Evolutionary conservation across 2,329 filamentous ascomycete species (phyloP), one percentile per base, ranked within the genome.

Genomic region (Aspergillus carbonarius): DNA sequence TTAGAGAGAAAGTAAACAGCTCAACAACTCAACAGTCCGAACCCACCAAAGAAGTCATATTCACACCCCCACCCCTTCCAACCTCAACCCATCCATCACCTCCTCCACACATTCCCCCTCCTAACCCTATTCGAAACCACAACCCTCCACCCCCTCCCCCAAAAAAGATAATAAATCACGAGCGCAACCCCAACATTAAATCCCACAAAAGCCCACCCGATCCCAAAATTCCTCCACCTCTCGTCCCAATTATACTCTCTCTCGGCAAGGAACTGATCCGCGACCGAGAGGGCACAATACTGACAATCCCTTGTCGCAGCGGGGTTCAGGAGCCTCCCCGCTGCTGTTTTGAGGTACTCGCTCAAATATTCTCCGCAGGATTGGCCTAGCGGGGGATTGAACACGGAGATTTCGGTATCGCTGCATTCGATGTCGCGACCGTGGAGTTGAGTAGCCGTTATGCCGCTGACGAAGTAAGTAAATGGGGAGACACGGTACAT

Each of bases 381-480:
- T 67, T 78, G 62, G 17, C 81, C 80, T 0, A 62, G 61, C 0
- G 84, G 81, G 0, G 91, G 87, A 3, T 84, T 70, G 68, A 96
- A 88, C 32, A 75, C 70, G 7, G 91, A 76, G 55, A 85, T 82
- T 70, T 96, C 93, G 67, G 88, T 88, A 4, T 72, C 60, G 0
- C 88, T 86, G 74, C 92, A 96, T 0, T 72, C 62, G 17, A 93
- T 85, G 0, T 76, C 47, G 0, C 85, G 86, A 66, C 89, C 87
- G 37, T 89, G 89, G 1, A 96, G 78, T 7, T 85, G 90, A 1
- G 84, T 83, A 0, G 87, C 82, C 0, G 93, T 73, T 79, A 96
- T 87, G n/a, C 86, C 89, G 7, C 83, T 82, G 1, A 64, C 40
- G 63, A 77, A 72, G 61, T 72, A 73, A 68, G 64, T 1, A 82